Conservation (phyloP, 2,329 filamentous ascomycete genomes). For the Rhexocercosporidium sp. region DNA sequence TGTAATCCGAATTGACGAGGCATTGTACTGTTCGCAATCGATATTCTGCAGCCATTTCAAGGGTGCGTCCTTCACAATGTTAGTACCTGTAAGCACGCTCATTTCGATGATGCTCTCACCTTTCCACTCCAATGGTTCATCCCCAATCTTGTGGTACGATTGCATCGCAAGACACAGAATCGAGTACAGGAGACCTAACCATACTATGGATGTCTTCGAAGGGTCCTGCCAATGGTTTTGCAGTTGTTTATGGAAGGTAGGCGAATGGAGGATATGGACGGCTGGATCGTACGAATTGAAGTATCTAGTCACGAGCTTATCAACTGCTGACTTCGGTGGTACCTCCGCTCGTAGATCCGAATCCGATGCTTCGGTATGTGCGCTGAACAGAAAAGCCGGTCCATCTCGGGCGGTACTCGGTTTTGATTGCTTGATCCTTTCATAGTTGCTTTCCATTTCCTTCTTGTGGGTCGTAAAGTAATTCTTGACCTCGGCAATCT, state of each 20-base stretch:
- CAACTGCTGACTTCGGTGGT: conserved; percentile 80
- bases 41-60: conserved; percentile 68
- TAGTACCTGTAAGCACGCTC: conserved; percentile 7
- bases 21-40: conserved; percentile 78
- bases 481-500: conserved; percentile 91
- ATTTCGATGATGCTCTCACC: conserved; percentile 50
- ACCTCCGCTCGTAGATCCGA: conserved; percentile 79
- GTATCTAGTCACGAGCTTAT: conserved; percentile 85
- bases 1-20: conserved; percentile 77
- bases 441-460: conserved; percentile 82
- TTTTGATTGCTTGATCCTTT: conserved; percentile 74
- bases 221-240: conserved; percentile 72
- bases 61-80: conserved; percentile 44
- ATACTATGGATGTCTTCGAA: conserved; percentile 74
- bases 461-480: conserved; percentile 89
- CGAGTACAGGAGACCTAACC: conserved; percentile 78
- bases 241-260: conserved; percentile 80
- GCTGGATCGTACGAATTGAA: conserved; percentile 81
- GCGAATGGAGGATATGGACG: conserved; percentile 79
- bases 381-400: conserved; percentile 80
- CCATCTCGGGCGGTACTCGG: conserved; percentile 64
- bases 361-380: conserved; percentile 70
- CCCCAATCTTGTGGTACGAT: conserved; percentile 79
- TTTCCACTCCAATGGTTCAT: conserved; percentile 79
- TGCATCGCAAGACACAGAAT: conserved; percentile 79